Percentiles rank a stretch among this genome's conserved stretches.
phyloP scores from a whole-genome alignment of 768 basidiomycete genomes.

The Daedaleopsis nitida region DNA sequence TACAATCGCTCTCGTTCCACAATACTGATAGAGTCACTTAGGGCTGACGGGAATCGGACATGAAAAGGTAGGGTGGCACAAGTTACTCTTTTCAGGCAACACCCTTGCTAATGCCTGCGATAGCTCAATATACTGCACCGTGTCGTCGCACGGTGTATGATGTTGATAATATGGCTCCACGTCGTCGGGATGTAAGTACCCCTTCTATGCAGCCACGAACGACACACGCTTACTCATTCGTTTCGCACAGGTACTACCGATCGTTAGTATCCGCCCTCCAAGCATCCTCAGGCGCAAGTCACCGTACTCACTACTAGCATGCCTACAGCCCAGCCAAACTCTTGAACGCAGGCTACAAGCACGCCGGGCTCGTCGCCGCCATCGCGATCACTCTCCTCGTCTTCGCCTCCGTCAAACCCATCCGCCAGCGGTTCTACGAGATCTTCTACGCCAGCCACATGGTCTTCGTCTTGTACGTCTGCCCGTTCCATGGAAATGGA shows the following conservation, averaged over 20 bases:
- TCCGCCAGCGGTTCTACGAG: conserved; percentile 44
- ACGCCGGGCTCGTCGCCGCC: conserved; percentile 25
- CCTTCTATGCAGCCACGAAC: background rate
- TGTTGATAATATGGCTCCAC: conserved; percentile 49
- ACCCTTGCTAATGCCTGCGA: background rate
- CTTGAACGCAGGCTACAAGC: conserved; percentile 10
- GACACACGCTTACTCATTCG: background rate
- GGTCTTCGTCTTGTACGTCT: conserved; percentile 29
- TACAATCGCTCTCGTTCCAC: background rate
- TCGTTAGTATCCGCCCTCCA: background rate
- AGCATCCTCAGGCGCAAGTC: background rate
- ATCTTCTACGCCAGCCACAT: conserved; percentile 35
- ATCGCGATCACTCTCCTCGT: conserved; percentile 39
- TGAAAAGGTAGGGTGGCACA: conserved; percentile 39
- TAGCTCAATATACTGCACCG: conserved; percentile 48
- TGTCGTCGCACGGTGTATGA: conserved; percentile 42
- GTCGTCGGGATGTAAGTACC: conserved; percentile 31
- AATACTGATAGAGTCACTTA: conserved; percentile 16
- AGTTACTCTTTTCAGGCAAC: background rate
- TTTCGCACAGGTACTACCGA: conserved; percentile 3
- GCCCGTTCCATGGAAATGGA: background rate
- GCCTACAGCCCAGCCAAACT: conserved; percentile 3
- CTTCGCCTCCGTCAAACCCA: conserved; percentile 41
- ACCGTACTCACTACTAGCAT: background rate
- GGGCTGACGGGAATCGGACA: conserved; percentile 56